A percentile compares a stretch with the other conserved stretches of the same genome.
These are phyloP conservation scores for Austroboletus rostrupii DNA, from an alignment of 1,284 basidiomycete genomes.

Conservation along the genomic window DNA sequence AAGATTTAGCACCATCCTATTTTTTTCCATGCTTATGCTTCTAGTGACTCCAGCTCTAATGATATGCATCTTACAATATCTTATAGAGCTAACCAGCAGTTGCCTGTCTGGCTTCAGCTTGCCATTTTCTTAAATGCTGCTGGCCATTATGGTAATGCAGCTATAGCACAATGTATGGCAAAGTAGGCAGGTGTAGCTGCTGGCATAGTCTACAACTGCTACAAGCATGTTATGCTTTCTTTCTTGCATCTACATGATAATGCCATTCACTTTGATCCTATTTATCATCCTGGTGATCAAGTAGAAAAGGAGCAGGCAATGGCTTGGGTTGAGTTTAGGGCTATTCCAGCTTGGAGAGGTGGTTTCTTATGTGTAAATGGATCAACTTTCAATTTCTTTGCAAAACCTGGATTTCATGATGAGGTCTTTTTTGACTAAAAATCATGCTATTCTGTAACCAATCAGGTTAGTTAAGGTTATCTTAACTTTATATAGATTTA, in stretches of 20 bases:
- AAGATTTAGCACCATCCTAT: too few species aligned
- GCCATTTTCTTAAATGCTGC: too few species aligned
- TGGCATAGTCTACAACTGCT: neutral
- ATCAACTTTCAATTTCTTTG: conserved; percentile 14
- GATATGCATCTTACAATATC: too few species aligned
- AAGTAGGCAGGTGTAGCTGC: neutral
- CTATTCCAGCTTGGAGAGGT: conserved; percentile 1
- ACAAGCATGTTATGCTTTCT: conserved; percentile 8
- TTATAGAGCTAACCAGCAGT: too few species aligned
- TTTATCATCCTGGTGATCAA: neutral
- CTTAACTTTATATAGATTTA: too few species aligned
- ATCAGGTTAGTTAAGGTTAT: conserved; percentile 8
- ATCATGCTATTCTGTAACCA: conserved; percentile 11
- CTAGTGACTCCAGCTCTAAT: too few species aligned
- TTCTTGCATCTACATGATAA: conserved; percentile 1
- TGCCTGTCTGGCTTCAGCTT: too few species aligned
- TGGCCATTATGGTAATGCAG: too few species aligned
- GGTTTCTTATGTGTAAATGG: conserved; percentile 14
- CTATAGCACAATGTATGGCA: too few species aligned
- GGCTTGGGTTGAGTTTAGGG: neutral
- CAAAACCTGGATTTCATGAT: conserved; percentile 15
- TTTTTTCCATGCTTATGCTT: too few species aligned
- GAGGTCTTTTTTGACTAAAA: conserved; percentile 15
- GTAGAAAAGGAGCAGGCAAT: neutral
- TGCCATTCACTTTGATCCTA: neutral